A percentile compares a stretch with the other conserved stretches of the same genome.
Conservation (phyloP, 345 rosid species). For the Nephelium lappaceum region DNA sequence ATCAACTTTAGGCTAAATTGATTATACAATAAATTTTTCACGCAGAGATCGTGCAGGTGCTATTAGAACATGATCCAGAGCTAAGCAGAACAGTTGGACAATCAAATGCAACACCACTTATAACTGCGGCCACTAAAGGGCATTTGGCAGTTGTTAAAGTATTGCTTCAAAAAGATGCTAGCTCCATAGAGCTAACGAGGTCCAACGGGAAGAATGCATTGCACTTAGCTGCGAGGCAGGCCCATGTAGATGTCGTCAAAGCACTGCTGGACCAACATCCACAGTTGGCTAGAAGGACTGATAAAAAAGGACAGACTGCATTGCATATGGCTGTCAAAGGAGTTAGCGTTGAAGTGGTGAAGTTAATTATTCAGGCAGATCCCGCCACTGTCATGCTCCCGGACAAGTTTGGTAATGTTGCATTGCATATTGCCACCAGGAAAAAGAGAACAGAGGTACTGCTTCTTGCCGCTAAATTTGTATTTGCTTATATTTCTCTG, state of each 20-base stretch:
- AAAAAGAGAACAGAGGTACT: conserved; percentile 83
- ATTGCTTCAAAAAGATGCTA: conserved; percentile 63
- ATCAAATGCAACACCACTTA: conserved; percentile 84
- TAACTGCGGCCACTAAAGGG: conserved; percentile 82
- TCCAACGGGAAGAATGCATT: conserved; percentile 90
- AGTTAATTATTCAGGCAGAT: conserved; percentile 71
- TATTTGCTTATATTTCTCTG: no score
- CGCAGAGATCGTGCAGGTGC: conserved; percentile 81
- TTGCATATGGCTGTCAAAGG: conserved; percentile 99
- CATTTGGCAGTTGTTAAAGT: conserved; percentile 61
- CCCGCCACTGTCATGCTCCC: conserved; percentile 81
- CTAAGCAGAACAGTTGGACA: conserved; percentile 74
- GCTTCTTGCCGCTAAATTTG: no score
- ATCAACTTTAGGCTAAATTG: no score
- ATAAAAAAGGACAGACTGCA: conserved; percentile 94
- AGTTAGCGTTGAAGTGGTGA: conserved; percentile 62
- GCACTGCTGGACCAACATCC: conserved; percentile 67
- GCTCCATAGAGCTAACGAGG: conserved; percentile 61
- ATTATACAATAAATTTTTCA: background rate
- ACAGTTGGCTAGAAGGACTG: conserved; percentile 75
- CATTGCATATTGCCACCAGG: conserved; percentile 84
- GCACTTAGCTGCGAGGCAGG: conserved; percentile 91
- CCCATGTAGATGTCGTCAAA: conserved; percentile 79
- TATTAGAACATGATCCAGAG: conserved; percentile 64
- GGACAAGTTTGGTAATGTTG: conserved; percentile 80